A percentile compares a stretch with the other conserved stretches of the same genome.
Evolutionary conservation across 2,329 filamentous ascomycete genomes (phyloP).

Genomic region (Pyricularia sp.): DNA sequence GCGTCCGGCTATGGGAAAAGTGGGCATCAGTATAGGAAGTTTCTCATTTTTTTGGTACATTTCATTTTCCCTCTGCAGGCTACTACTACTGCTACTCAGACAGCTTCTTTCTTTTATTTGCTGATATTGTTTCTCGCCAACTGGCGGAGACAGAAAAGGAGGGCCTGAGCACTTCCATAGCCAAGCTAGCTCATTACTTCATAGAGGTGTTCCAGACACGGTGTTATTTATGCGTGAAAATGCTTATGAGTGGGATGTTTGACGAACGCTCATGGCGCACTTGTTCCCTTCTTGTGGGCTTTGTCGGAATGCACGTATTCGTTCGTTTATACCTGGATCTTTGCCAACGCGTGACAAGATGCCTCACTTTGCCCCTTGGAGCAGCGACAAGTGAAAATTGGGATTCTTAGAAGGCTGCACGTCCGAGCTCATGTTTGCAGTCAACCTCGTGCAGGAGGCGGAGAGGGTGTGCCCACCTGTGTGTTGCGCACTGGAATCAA

Average conservation of each 20-base stretch:
- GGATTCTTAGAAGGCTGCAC: too few relatives aligned
- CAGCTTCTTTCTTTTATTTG: neutral
- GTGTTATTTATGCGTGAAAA: neutral
- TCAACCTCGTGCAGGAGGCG: neutral
- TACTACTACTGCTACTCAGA: neutral
- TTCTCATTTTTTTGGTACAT: neutral
- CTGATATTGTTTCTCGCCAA: neutral
- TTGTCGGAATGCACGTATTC: too few relatives aligned
- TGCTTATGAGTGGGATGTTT: neutral
- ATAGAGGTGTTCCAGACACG: neutral
- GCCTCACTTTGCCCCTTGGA: neutral
- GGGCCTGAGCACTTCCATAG: neutral
- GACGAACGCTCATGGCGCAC: neutral
- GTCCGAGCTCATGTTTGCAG: too few relatives aligned
- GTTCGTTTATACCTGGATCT: too few relatives aligned
- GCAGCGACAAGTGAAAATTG: too few relatives aligned
- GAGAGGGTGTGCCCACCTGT: too few relatives aligned
- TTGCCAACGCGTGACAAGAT: neutral
- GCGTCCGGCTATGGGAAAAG: neutral
- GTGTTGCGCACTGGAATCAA: neutral
- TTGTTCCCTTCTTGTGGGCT: neutral
- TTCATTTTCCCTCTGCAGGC: neutral
- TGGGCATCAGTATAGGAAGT: neutral
- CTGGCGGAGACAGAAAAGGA: neutral
- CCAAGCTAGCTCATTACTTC: neutral